Base-by-base conservation (phyloP, 2,329 filamentous ascomycete species). In the Aspergillus ochraceus region DNA sequence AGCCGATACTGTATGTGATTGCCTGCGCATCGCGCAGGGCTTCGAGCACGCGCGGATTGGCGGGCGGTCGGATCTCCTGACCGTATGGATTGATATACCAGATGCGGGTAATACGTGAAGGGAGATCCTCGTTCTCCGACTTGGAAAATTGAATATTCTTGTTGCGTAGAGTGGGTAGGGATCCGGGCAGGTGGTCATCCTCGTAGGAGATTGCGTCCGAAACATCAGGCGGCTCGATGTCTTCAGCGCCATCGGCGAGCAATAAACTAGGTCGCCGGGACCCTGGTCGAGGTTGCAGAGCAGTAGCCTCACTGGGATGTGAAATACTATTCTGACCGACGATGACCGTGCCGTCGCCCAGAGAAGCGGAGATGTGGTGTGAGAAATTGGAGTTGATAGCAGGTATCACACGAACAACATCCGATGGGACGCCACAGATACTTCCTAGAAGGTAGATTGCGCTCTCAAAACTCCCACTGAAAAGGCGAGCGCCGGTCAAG, bases 61-160 rank as follows among this genome's bases (percentile, higher is more conserved):
- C 90, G 0, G 88, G 84, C 0, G 93, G 90, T 19, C 88, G 86
- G 66, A 98, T 97, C 76, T 97, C 93, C 72, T 97, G 92, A n/a
- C 94, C 94, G 74, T 97, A 98, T 0, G 94, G 94, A 71, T 97
- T 98, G 79, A 98, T 98, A 79, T 98, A 98, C 92, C 92, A 98
- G 32, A 98, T 83, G 2, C 93, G 81, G 57, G 88, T 82, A 66
- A 98, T 96, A 29, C 91, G 84, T 0, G 89, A 84, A 0, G 91
- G 85, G 1, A 98, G 81, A 57, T 95, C 91, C 67, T 93, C 89
- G 57, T 94, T 90, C 61, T 90, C 86, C 2, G 70, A 81, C 77
- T 98, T 98, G 70, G 85, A 89, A 73, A 97, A 96, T 4, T 83
- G 81, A 61, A 97, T 92, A 63, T 96, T 91, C 54, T 90, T 91